These are phyloP conservation scores for Mycena olivaceomarginata DNA, from an alignment of 768 basidiomycete genomes.

Conservation along the genomic window DNA sequence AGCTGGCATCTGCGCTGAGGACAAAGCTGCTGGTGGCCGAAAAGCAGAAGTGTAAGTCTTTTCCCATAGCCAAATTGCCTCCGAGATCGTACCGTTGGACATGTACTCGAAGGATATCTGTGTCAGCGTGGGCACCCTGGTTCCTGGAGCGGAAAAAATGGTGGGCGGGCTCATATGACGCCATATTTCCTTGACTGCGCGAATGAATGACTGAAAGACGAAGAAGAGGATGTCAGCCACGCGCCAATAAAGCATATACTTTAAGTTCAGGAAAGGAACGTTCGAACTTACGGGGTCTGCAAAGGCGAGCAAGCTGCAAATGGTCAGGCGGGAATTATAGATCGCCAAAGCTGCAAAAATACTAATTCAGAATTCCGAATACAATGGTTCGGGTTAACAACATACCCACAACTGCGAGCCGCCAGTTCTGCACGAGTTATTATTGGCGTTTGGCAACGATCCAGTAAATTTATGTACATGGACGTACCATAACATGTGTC, in stretches of 20 bases:
- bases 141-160: constrained; percentile 9
- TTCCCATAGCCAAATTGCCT: background rate
- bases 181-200: constrained; percentile 14
- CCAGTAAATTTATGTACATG: too few species aligned
- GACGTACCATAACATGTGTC: too few species aligned
- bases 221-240: background rate
- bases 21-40: constrained; percentile 7
- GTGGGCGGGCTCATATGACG: constrained; percentile 5
- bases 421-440: constrained; percentile 11
- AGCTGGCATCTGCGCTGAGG: constrained; percentile 1
- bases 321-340: background rate
- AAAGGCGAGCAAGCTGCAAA: too few species aligned
- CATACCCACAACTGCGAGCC: background rate
- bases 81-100: constrained; percentile 11
- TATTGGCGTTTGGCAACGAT: background rate
- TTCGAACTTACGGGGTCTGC: too few species aligned
- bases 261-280: too few species aligned
- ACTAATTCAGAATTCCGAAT: constrained; percentile 4
- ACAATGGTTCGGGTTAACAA: constrained; percentile 2
- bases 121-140: background rate
- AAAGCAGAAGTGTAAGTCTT: background rate
- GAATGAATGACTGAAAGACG: constrained; percentile 11
- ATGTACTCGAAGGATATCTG: constrained; percentile 7
- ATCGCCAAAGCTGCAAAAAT: constrained; percentile 6
- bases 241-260: background rate